Evolutionary conservation across 345 rosid species (phyloP).

Genomic region (Toxicodendron radicans): DNA sequence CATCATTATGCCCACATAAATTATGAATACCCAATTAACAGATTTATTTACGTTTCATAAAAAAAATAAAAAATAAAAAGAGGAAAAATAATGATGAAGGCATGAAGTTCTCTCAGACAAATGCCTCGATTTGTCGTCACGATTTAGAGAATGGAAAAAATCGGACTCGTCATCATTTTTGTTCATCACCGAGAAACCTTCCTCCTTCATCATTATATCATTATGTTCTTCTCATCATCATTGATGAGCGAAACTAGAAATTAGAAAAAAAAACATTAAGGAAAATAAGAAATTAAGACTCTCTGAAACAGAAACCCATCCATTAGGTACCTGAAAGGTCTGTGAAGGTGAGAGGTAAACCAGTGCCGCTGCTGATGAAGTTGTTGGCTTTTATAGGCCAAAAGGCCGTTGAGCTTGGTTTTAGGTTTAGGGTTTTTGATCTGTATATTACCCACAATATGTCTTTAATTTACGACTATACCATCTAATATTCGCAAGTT

Average conservation of each 20-base stretch:
- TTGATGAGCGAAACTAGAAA: background rate
- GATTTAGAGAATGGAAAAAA: slow-evolving; percentile 46
- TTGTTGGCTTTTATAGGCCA: background rate
- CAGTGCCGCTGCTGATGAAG: background rate
- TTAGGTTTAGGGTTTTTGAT: slow-evolving; percentile 14
- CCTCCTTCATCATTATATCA: background rate
- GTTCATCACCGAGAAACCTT: slow-evolving; percentile 53
- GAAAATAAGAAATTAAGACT: no score
- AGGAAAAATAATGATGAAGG: background rate
- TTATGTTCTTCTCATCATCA: background rate
- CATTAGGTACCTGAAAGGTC: background rate
- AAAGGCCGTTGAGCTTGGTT: background rate
- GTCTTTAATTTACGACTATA: background rate
- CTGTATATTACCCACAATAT: background rate
- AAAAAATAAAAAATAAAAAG: background rate
- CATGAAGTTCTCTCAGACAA: slow-evolving; percentile 57
- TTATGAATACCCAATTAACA: background rate
- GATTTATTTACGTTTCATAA: background rate
- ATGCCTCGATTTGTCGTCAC: slow-evolving; percentile 70
- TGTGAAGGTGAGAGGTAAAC: background rate
- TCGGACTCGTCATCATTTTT: slow-evolving; percentile 70
- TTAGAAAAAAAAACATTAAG: background rate
- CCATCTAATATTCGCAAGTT: no score
- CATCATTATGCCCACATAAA: slow-evolving; percentile 37
- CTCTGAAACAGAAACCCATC: background rate